Evolutionary conservation across 371 early-diverging fungal species (phyloP).

Genomic region (Actinomucor elegans): DNA sequence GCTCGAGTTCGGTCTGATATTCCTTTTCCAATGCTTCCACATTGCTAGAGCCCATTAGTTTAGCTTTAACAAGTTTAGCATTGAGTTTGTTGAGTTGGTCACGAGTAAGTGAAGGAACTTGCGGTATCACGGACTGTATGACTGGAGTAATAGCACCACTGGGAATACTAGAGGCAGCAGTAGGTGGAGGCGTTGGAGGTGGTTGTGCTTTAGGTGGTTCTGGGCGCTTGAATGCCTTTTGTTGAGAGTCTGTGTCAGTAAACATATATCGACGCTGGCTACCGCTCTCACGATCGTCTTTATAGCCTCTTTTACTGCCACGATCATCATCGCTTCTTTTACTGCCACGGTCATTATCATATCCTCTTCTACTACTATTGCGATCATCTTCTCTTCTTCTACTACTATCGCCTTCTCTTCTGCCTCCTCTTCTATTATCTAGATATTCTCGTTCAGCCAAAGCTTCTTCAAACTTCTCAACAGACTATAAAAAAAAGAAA

Average conservation of each 20-base stretch:
- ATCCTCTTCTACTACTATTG: not conserved
- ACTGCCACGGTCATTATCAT: conserved; percentile 3
- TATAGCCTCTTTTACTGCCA: conserved; percentile 3
- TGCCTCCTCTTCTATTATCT: conserved; percentile 41
- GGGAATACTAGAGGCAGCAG: conserved; percentile 1
- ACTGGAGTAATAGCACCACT: not conserved
- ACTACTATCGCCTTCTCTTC: not conserved
- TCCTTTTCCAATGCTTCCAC: conserved; percentile 69
- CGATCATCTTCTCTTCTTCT: not conserved
- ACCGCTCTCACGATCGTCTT: not conserved
- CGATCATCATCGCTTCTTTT: conserved; percentile 3
- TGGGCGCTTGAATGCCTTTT: conserved; percentile 15
- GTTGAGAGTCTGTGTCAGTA: conserved; percentile 21
- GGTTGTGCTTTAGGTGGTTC: conserved; percentile 6
- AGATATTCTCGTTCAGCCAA: conserved; percentile 67
- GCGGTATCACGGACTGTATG: not conserved
- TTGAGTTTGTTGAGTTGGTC: conserved; percentile 86
- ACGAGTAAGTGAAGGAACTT: conserved; percentile 38
- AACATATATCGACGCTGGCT: conserved; percentile 34
- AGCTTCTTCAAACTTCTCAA: conserved; percentile 69
- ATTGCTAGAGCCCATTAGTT: conserved; percentile 65
- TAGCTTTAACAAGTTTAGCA: conserved; percentile 82
- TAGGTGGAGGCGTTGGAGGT: not conserved
- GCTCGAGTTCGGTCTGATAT: conserved; percentile 55
- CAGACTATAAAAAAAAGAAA: conserved; percentile 35